Percentiles rank a stretch among this genome's conserved stretches.
Conservation (phyloP, 129 eudicot genomes). For the Tanacetum coccineum region DNA sequence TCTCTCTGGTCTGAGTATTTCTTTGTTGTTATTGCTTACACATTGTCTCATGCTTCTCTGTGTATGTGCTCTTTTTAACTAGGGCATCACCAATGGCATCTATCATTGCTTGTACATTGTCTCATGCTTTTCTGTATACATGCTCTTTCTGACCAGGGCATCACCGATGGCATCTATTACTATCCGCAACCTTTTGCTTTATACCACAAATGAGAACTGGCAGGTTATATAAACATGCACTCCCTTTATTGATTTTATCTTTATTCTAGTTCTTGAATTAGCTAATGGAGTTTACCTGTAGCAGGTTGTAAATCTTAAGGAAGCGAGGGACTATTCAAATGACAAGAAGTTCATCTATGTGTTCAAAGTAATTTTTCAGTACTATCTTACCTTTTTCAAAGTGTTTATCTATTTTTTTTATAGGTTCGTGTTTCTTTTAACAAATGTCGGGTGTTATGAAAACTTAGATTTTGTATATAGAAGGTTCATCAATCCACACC, state of each 20-base stretch:
- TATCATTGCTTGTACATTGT: slow-evolving; percentile 24
- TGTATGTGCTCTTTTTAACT: slow-evolving; percentile 18
- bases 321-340: slow-evolving; percentile 86
- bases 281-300: slow-evolving; percentile 22
- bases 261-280: slow-evolving; percentile 19
- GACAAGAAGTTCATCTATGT: slow-evolving; percentile 82
- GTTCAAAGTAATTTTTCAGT: slow-evolving; percentile 61
- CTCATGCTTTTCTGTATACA: slow-evolving; percentile 11
- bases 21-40: slow-evolving; percentile 21
- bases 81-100: slow-evolving; percentile 99
- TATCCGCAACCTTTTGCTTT: slow-evolving; percentile 80
- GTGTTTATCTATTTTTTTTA: slow-evolving; percentile 4
- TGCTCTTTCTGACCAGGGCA: slow-evolving; percentile 58
- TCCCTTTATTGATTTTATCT: slow-evolving; percentile 1
- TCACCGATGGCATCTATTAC: slow-evolving; percentile 98
- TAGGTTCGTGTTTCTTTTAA: slow-evolving; percentile 3
- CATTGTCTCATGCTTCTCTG: slow-evolving; percentile 17
- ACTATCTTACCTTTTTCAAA: slow-evolving; percentile 15
- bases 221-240: slow-evolving; percentile 47
- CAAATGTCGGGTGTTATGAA: neutral
- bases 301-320: slow-evolving; percentile 94
- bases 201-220: slow-evolving; percentile 94
- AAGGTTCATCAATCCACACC: too few species aligned
- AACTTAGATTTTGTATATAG: neutral
- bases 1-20: slow-evolving; percentile 9